phyloP scores from a whole-genome alignment of 2,329 filamentous ascomycete genomes.

The Geosmithia putterillii region DNA sequence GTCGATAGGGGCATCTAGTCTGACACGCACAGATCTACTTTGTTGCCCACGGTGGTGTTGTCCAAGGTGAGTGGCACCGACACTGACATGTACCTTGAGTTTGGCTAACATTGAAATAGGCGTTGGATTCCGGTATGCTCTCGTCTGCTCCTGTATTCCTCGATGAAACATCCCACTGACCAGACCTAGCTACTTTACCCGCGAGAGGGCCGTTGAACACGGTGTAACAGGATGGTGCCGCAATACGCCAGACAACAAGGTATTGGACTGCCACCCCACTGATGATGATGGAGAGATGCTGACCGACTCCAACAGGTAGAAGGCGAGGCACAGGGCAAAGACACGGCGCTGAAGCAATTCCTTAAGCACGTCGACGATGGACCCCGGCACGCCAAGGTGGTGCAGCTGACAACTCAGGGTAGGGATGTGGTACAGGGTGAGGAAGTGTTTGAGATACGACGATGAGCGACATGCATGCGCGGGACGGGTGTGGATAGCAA shows the following conservation, averaged over 20 bases:
- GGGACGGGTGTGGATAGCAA: neutral
- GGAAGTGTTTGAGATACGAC: slow-evolving; percentile 46
- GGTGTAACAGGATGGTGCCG: slow-evolving; percentile 49
- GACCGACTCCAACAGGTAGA: slow-evolving; percentile 50
- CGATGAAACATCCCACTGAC: neutral
- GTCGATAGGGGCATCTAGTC: too few species aligned
- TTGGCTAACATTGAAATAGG: slow-evolving; percentile 23
- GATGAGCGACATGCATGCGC: slow-evolving; percentile 13
- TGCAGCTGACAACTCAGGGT: slow-evolving; percentile 58
- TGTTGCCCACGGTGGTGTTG: slow-evolving; percentile 48
- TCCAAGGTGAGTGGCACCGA: slow-evolving; percentile 45
- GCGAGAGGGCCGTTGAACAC: slow-evolving; percentile 34
- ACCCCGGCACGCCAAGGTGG: slow-evolving; percentile 59
- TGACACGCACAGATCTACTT: slow-evolving; percentile 39
- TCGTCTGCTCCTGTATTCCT: neutral
- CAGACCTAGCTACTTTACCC: slow-evolving; percentile 36
- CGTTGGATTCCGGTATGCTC: slow-evolving; percentile 39
- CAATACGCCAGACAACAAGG: slow-evolving; percentile 45
- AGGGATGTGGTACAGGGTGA: slow-evolving; percentile 57
- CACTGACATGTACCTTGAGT: neutral
- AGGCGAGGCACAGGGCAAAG: slow-evolving; percentile 74
- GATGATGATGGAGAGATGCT: neutral
- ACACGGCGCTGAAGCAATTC: slow-evolving; percentile 53
- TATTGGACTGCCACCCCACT: slow-evolving; percentile 8
- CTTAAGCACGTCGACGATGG: slow-evolving; percentile 65